Evolutionary conservation across 2,329 filamentous ascomycete genomes (phyloP).

Genomic region (Juglanconis juglandina): DNA sequence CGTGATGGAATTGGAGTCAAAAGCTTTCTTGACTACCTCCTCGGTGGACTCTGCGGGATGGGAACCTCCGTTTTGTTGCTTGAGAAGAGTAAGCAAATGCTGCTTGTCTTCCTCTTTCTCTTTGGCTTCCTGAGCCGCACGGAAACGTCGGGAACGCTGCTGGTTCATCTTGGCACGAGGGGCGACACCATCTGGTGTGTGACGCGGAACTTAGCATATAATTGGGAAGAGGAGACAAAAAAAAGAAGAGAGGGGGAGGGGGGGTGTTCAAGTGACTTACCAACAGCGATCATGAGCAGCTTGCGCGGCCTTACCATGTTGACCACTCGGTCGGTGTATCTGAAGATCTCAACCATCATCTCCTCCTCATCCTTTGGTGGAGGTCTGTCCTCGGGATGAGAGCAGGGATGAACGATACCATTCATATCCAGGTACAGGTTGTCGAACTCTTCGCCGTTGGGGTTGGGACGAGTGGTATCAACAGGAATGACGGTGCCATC

Average conservation of each 20-base stretch:
- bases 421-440: conserved; percentile 99
- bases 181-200: conserved; percentile 76
- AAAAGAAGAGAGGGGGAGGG: neutral
- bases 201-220: conserved; percentile 25
- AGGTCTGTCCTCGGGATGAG: conserved; percentile 90
- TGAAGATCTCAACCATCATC: conserved; percentile 99
- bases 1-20: conserved; percentile 84
- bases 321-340: conserved; percentile 96
- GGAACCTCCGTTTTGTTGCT: conserved; percentile 68
- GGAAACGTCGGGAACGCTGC: conserved; percentile 91
- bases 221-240: neutral
- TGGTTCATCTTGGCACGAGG: conserved; percentile 99
- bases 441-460: conserved; percentile 96
- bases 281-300: conserved; percentile 94
- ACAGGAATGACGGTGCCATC: conserved; percentile 83
- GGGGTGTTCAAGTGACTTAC: conserved; percentile 46
- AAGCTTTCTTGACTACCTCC: conserved; percentile 76
- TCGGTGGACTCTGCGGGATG: conserved; percentile 60
- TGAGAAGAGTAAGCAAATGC: conserved; percentile 80
- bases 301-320: conserved; percentile 98
- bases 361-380: conserved; percentile 92
- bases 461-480: conserved; percentile 80
- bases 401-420: conserved; percentile 97
- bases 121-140: conserved; percentile 87
- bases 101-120: conserved; percentile 91